phyloP scores from a whole-genome alignment of 176 grass and related monocot genomes.

The Carex parvula region DNA sequence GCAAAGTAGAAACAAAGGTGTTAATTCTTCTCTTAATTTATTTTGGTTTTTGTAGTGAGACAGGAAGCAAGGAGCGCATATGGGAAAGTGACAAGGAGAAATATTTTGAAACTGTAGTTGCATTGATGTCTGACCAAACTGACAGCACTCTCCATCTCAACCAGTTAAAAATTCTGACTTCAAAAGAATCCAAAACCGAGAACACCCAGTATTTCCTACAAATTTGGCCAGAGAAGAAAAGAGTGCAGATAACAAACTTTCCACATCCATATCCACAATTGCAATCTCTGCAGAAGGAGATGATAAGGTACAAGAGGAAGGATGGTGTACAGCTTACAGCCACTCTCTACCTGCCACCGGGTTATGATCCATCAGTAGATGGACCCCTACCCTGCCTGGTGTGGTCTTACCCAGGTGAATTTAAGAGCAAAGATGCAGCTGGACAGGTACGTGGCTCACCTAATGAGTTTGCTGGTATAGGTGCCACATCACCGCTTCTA shows the following conservation, averaged over 20 bases:
- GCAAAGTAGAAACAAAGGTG: slow-evolving; percentile 1
- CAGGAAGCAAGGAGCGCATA: slow-evolving; percentile 88
- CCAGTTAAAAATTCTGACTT: slow-evolving; percentile 85
- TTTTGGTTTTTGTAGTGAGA: slow-evolving; percentile 63
- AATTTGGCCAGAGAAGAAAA: slow-evolving; percentile 80
- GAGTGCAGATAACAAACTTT: slow-evolving; percentile 95
- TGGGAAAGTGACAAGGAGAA: slow-evolving; percentile 99
- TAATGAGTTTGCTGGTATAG: slow-evolving; percentile 91
- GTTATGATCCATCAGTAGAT: slow-evolving; percentile 70
- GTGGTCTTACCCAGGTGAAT: slow-evolving; percentile 98
- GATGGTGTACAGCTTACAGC: slow-evolving; percentile 98
- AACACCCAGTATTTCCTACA: slow-evolving; percentile 95
- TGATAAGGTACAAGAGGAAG: slow-evolving; percentile 91
- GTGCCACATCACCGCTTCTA: slow-evolving; percentile 81
- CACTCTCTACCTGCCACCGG: slow-evolving; percentile 84
- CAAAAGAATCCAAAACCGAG: slow-evolving; percentile 99
- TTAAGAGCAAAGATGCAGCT: slow-evolving; percentile 99
- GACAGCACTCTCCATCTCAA: slow-evolving; percentile 65
- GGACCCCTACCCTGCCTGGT: slow-evolving; percentile 87
- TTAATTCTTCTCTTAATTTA: slow-evolving; percentile 3
- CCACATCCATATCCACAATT: slow-evolving; percentile 96
- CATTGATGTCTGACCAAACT: slow-evolving; percentile 86
- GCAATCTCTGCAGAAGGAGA: slow-evolving; percentile 84
- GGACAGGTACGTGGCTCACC: slow-evolving; percentile 97
- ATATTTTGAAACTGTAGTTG: slow-evolving; percentile 85